Base-by-base conservation (phyloP, 2,329 filamentous ascomycete species). In the Botrytis byssoidea region DNA sequence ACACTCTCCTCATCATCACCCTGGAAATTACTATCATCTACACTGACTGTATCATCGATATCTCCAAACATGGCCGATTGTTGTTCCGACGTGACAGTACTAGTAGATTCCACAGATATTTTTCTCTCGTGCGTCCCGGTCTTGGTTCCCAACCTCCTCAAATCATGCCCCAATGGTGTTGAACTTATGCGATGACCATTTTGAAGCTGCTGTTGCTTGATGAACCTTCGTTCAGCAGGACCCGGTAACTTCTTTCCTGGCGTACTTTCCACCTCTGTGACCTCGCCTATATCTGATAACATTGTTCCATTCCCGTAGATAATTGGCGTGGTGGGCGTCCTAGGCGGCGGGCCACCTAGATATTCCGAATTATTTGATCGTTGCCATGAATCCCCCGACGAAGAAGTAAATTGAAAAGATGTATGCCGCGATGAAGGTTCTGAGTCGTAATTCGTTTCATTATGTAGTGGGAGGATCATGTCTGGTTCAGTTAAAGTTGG, bases 401-500 rank as follows among this genome's bases (percentile, higher is more conserved):
- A 51, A 18, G 59, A 55, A 65, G 40, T 14, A 77, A 84, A 83
- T 40, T 74, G 74, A 35, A 84, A 85, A 51, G 86, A 81, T 55
- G 83, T 83, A 74, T 76, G 75, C 51, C 75, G 74, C 60, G 79
- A 86, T 74, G 87, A 84, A 81, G 88, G 83, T 80, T 86, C 84
- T 81, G 86, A 85, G 81, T 88, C 81, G 81, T 86, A 87, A 65
- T 22, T 65, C 57, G 32, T 55, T 77, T 90, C 88, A 80, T 91
- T 90, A 81, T 92, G 90, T 75, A 67, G n/a, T 14, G 95, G 95
- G 70, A 98, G 85, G 79, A 98, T 97, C 93, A 97, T 95, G 82
- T 97, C 95, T 70, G 94, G 94, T 82, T 97, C 97, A 73, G 94
- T 97, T 79, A 98, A 85, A 3, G 95, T 97, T 65, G 95, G 95